These are phyloP conservation scores for Crithidia acanthocephali DNA, from an alignment of 208 protist genomes.

Conservation along the genomic window DNA sequence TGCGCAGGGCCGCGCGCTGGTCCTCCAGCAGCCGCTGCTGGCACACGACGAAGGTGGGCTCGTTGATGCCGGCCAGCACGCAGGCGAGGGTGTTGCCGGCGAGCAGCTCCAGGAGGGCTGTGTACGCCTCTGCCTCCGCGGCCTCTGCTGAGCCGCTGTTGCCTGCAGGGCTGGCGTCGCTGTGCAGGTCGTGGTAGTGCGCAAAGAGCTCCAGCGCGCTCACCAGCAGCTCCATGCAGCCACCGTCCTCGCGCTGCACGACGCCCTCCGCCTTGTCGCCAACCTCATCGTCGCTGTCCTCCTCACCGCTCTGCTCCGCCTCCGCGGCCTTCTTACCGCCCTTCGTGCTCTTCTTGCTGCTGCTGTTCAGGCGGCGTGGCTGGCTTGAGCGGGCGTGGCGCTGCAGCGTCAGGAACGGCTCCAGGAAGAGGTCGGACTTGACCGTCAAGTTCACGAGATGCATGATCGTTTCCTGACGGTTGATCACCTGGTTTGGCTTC, in stretches of 20 bases:
- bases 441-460: slow-evolving; percentile 79
- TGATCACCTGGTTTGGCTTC: slow-evolving; percentile 91
- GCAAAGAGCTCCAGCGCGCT: slow-evolving; percentile 77
- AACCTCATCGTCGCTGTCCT: slow-evolving; percentile 14
- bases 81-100: slow-evolving; percentile 90
- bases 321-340: slow-evolving; percentile 7
- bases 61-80: slow-evolving; percentile 90
- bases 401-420: slow-evolving; percentile 86
- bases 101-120: slow-evolving; percentile 86
- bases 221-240: slow-evolving; percentile 82
- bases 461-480: slow-evolving; percentile 85
- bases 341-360: slow-evolving; percentile 2
- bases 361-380: slow-evolving; percentile 8
- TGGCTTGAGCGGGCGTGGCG: slow-evolving; percentile 37
- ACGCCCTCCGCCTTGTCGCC: slow-evolving; percentile 30
- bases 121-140: slow-evolving; percentile 73
- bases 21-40: slow-evolving; percentile 74
- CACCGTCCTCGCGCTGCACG: slow-evolving; percentile 42
- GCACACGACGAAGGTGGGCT: slow-evolving; percentile 87
- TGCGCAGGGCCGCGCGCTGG: slow-evolving; percentile 51
- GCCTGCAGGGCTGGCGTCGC: neutral
- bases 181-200: slow-evolving; percentile 81
- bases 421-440: slow-evolving; percentile 85
- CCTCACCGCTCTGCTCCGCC: slow-evolving; percentile 9
- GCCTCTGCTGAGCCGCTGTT: slow-evolving; percentile 5